A percentile compares a stretch with the other conserved stretches of the same genome.
These are phyloP conservation scores for Trichoderma aggressivum DNA, from an alignment of 2,329 filamentous ascomycete species.

Conservation along the genomic window DNA sequence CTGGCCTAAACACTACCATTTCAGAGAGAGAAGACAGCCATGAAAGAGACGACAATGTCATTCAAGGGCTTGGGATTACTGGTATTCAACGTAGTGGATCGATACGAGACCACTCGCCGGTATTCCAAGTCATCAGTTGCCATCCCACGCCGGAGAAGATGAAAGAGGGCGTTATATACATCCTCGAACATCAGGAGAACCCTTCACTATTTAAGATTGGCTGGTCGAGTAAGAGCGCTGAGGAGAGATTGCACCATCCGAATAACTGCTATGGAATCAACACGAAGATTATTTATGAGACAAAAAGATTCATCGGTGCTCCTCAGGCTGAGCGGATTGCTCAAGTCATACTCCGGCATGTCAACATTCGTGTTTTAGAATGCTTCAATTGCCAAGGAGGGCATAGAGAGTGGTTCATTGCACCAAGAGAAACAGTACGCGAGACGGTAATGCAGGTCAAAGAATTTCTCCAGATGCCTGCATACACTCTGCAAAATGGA, in stretches of 20 bases:
- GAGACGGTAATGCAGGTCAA: not conserved
- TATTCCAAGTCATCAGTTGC: not conserved
- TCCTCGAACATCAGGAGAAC: not conserved
- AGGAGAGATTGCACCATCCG: not conserved
- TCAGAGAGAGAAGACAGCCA: not conserved
- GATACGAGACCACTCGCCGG: slow-evolving; percentile 4
- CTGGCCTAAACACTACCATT: not conserved
- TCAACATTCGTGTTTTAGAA: not conserved
- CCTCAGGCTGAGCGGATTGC: not conserved
- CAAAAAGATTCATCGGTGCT: not conserved
- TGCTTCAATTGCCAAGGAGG: not conserved
- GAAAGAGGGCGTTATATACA: slow-evolving; percentile 3
- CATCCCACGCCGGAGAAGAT: not conserved
- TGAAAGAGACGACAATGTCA: not conserved
- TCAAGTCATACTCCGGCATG: not conserved
- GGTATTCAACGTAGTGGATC: not conserved
- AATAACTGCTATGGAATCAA: not conserved
- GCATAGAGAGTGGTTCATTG: not conserved
- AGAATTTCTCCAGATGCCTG: not conserved
- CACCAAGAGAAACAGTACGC: not conserved
- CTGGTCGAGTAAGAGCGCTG: not conserved
- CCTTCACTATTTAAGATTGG: not conserved
- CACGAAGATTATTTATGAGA: not conserved
- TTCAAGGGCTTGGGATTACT: not conserved
- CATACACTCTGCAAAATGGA: not conserved